These are phyloP conservation scores for Salix caprea DNA, from an alignment of 345 rosid genomes.

Conservation along the genomic window DNA sequence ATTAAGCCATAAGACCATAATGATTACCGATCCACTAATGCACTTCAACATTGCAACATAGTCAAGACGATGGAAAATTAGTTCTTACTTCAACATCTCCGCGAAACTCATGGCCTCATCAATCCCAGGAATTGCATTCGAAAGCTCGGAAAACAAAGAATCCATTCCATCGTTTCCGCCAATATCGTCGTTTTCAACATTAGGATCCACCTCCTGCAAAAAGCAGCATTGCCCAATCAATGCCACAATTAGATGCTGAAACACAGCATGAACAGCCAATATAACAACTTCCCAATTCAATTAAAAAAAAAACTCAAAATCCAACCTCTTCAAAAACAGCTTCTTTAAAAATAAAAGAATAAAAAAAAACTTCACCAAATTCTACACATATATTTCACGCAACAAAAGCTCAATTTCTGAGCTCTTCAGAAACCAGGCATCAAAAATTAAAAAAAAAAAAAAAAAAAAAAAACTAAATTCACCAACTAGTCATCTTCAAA, in stretches of 20 bases:
- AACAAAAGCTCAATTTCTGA: not conserved
- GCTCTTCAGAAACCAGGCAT: not conserved
- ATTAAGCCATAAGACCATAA: not conserved
- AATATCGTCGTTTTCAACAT: conserved; percentile 74
- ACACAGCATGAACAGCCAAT: not conserved
- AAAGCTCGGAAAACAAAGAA: conserved; percentile 77
- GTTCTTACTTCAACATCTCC: conserved; percentile 85
- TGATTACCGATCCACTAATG: not conserved
- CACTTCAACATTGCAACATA: not conserved
- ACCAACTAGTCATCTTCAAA: not conserved
- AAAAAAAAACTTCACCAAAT: not conserved
- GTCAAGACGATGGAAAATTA: not conserved
- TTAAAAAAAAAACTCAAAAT: not conserved
- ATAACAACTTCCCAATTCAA: not conserved
- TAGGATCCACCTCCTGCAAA: conserved; percentile 95
- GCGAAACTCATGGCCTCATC: conserved; percentile 99
- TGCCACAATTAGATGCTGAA: not conserved
- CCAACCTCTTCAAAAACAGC: not conserved
- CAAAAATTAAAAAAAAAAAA: not conserved
- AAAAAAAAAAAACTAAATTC: not conserved
- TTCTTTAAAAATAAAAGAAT: not conserved
- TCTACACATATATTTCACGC: not conserved
- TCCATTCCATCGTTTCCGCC: conserved; percentile 80
- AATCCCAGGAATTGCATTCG: conserved; percentile 96
- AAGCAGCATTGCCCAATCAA: conserved; percentile 1